Conservation (phyloP, 2,329 filamentous ascomycete genomes). For the Fusarium sp. region DNA sequence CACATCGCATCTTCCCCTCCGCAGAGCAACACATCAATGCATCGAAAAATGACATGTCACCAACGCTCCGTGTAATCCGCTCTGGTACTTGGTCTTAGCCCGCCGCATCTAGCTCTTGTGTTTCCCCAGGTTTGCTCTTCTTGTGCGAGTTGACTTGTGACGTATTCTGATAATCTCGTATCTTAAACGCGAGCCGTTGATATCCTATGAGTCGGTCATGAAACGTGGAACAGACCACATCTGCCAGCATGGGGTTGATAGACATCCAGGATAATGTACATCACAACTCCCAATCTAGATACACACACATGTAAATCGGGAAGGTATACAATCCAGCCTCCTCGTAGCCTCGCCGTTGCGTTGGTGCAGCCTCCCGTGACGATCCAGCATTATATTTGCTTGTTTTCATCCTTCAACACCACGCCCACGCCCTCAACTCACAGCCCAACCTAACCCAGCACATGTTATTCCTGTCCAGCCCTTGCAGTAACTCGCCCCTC, state of each 20-base stretch:
- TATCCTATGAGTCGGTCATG: too few species aligned
- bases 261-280: background rate
- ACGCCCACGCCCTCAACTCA: too few species aligned
- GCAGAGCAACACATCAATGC: conserved; percentile 11
- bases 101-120: conserved; percentile 14
- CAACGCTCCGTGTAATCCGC: conserved; percentile 1
- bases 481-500: background rate
- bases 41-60: conserved; percentile 22
- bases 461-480: background rate
- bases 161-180: background rate
- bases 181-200: background rate
- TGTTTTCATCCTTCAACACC: background rate
- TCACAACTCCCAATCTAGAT: conserved; percentile 3
- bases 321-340: conserved; percentile 9
- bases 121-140: conserved; percentile 5
- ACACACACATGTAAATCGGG: background rate
- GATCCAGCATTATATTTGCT: conserved; percentile 15
- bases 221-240: background rate
- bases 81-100: background rate
- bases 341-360: background rate
- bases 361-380: conserved; percentile 1
- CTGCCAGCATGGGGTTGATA: background rate
- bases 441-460: too few species aligned
- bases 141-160: conserved; percentile 11
- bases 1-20: background rate